Percentiles rank a stretch among this genome's conserved stretches.
Evolutionary conservation across 495 filamentous ascomycete species (phyloP).

Genomic region (Parathielavia appendiculata): DNA sequence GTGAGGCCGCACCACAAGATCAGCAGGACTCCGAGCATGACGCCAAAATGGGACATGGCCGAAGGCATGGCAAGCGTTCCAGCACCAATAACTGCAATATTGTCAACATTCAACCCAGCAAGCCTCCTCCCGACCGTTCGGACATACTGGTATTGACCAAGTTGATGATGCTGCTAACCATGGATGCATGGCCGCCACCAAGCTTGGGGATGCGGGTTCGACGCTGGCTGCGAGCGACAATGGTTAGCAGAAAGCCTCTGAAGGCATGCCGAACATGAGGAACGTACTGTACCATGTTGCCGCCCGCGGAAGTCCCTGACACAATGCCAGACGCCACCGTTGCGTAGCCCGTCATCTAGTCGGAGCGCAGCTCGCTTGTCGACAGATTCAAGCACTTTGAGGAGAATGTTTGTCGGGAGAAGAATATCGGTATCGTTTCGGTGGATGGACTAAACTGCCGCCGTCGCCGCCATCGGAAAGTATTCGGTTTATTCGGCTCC

Average conservation of each 20-base stretch:
- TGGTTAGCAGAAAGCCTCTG: not conserved
- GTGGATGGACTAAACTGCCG: conserved; percentile 6
- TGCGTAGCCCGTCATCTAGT: conserved; percentile 42
- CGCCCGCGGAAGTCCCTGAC: conserved; percentile 25
- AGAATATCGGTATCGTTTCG: not conserved
- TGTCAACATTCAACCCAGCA: not conserved
- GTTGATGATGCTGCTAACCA: conserved; percentile 90
- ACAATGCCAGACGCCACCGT: conserved; percentile 35
- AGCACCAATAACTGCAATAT: conserved; percentile 74
- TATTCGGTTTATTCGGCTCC: not conserved
- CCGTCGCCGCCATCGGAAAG: conserved; percentile 7
- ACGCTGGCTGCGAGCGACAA: conserved; percentile 24
- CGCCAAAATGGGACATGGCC: conserved; percentile 87
- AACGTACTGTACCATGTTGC: conserved; percentile 41
- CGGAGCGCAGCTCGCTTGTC: not conserved
- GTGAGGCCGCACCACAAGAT: conserved; percentile 87
- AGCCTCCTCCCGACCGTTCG: not conserved
- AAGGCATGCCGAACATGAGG: not conserved
- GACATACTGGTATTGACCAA: conserved; percentile 84
- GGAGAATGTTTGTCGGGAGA: not conserved
- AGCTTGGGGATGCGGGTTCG: conserved; percentile 38
- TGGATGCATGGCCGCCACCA: conserved; percentile 69
- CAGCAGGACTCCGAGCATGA: conserved; percentile 72
- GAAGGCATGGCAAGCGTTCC: conserved; percentile 92
- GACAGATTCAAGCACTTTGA: not conserved